These are phyloP conservation scores for Yamadazyma laniorum DNA, from an alignment of 805 yeast species.

Conservation along the genomic window DNA sequence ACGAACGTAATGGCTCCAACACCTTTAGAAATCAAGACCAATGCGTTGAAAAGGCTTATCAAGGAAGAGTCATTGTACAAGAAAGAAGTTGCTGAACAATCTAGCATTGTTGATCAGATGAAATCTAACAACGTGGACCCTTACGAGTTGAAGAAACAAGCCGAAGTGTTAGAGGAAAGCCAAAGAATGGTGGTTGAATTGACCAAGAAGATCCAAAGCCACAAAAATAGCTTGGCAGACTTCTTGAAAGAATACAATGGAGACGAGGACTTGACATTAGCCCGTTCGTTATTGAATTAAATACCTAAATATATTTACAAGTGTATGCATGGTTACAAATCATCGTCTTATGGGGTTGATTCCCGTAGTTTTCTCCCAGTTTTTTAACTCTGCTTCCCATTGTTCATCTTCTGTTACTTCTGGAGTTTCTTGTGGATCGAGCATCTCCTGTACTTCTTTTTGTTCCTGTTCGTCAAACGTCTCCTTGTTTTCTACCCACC, in stretches of 20 bases:
- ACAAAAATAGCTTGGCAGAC: constrained; percentile 30
- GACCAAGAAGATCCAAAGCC: constrained; percentile 18
- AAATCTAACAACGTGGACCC: constrained; percentile 51
- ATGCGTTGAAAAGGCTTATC: constrained; percentile 64
- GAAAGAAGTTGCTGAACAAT: constrained; percentile 57
- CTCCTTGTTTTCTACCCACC: constrained; percentile 89
- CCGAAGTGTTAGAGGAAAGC: constrained; percentile 37
- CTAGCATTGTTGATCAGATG: constrained; percentile 46
- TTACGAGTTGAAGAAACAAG: constrained; percentile 58
- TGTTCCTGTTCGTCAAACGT: constrained; percentile 58
- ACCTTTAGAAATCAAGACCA: constrained; percentile 65
- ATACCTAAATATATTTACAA: not conserved
- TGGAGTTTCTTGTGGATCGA: not conserved
- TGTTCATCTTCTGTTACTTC: constrained; percentile 59
- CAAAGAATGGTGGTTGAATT: constrained; percentile 36
- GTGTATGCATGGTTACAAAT: not conserved
- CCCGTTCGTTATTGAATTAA: constrained; percentile 18
- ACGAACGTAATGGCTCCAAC: constrained; percentile 83
- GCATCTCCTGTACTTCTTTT: constrained; percentile 45
- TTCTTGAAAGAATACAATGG: constrained; percentile 36
- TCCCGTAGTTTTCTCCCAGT: constrained; percentile 26
- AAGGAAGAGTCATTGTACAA: constrained; percentile 66
- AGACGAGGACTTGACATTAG: constrained; percentile 32
- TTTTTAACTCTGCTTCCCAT: constrained; percentile 50
- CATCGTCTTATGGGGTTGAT: constrained; percentile 15